Base-by-base conservation (phyloP, 2,329 filamentous ascomycete species). In the Arthrobotrys pseudoclavata region DNA sequence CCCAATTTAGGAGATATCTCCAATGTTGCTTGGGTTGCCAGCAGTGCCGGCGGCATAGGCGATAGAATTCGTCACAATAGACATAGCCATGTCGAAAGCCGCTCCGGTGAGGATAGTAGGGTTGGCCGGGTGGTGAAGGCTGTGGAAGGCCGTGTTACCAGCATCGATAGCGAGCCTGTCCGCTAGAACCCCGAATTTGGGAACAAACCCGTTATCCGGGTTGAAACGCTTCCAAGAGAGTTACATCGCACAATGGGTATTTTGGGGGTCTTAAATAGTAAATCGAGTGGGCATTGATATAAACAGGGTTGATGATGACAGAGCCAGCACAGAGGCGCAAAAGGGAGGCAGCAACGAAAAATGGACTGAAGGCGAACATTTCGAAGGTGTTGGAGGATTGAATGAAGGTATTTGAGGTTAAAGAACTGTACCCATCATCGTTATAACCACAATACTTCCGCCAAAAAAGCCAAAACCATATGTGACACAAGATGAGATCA, bases 351-450 rank as follows among this genome's bases (percentile, higher is more conserved):
- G 24, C 37, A 18, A 20, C 31, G 29, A 64, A 29, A 13, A 66
- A 6, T 37, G 60, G 47, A 18, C 40, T 55, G 37, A 72, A 60
- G n/a, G 60, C 15, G n/a, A 40, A 7, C 60, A 72, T 72, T 50
- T 37, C 60, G 69, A 31, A 31, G 29, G 29, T 31, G 7, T 31
- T 31, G 29, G 29, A 31, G 7, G 29, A 31, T 31, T n/a, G n/a
- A n/a, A n/a, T n/a, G n/a, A n/a, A n/a, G n/a, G n/a, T n/a, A n/a
- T n/a, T n/a, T n/a, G n/a, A n/a, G n/a, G n/a, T n/a, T n/a, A n/a
- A n/a, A n/a, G n/a, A n/a, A n/a, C n/a, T n/a, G n/a, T n/a, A n/a
- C n/a, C n/a, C n/a, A n/a, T n/a, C n/a, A n/a, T n/a, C n/a, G n/a
- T n/a, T n/a, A n/a, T n/a, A n/a, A n/a, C n/a, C n/a, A n/a, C n/a